Evolutionary conservation across 768 basidiomycete genomes (phyloP), one percentile per base, ranked within the genome.

Genomic region (Leccinum incarnatum): DNA sequence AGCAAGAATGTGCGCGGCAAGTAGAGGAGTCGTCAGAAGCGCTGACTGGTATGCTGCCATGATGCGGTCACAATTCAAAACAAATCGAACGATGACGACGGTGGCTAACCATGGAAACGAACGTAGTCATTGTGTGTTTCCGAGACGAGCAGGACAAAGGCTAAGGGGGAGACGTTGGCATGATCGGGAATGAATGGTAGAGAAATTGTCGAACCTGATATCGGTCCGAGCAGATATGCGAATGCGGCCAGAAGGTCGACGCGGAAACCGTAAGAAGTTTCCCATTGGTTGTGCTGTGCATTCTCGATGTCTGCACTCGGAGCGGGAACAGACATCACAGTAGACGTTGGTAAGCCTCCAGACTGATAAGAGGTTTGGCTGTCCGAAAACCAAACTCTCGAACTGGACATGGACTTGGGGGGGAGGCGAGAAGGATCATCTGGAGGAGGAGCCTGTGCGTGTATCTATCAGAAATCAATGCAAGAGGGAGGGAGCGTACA

Each of bases 101-200:
- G 54, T 36, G 15, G 67, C 81, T 66, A 54, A 88, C 89, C 87
- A 68, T 90, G 89, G 69, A 91, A 91, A 54, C 90, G 84, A 58
- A 91, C 83, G 61, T 83, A 87, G 71, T 91, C 86, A 65, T 88
- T 88, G 60, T 83, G 81, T 10, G 85, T 92, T 73, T 92, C 89
- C n/a, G 85, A 61, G n/a, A 89, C 79, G 10, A 92, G 78, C 32
- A 91, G 71, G 1, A 77, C 27, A 30, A 91, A 72, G 3, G 90
- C 91, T 89, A 23, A 27, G 11, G 15, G 5, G 19, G 42, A 40
- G 46, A 42, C 17, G 37, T 59, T 19, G 56, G 25, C 23, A 53
- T 21, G 19, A 9, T 50, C 12, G 32, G 19, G 21, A 3, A 9
- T n/a, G 32, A 11, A 30, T 17, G 3, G 34, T 25, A 48, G 25